phyloP scores from a whole-genome alignment of 208 protist genomes.

The Plasmodiophora brassicae region DNA sequence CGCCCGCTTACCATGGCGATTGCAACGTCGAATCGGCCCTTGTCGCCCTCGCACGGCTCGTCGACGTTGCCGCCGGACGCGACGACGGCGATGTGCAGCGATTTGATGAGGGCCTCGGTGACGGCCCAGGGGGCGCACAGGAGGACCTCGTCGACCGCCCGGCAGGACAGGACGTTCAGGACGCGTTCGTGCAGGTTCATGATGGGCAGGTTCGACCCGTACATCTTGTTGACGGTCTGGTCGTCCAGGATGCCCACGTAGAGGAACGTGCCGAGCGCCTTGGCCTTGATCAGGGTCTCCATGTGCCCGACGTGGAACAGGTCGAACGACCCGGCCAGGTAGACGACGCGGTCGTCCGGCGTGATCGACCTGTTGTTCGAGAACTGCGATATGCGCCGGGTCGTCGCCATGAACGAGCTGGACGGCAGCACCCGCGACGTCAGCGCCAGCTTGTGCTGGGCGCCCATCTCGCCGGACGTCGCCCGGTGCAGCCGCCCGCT shows the following conservation, averaged over 20 bases:
- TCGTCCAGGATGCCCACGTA: constrained; percentile 92
- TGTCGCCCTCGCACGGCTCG: neutral
- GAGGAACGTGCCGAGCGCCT: constrained; percentile 82
- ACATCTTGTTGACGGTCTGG: constrained; percentile 69
- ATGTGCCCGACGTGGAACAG: constrained; percentile 71
- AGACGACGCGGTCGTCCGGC: constrained; percentile 81
- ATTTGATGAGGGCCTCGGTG: constrained; percentile 79
- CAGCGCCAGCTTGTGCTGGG: constrained; percentile 45
- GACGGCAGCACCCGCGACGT: too few relatives aligned
- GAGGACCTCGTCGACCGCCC: constrained; percentile 93
- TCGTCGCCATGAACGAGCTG: constrained; percentile 74
- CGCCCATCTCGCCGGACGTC: neutral
- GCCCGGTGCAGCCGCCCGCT: neutral
- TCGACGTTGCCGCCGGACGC: constrained; percentile 69
- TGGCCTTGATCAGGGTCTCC: constrained; percentile 75
- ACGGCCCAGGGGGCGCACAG: constrained; percentile 89
- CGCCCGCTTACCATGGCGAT: neutral
- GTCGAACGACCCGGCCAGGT: constrained; percentile 93
- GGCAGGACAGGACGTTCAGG: constrained; percentile 86
- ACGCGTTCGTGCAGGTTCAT: constrained; percentile 96
- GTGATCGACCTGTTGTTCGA: constrained; percentile 61
- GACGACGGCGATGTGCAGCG: constrained; percentile 73
- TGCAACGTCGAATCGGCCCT: constrained; percentile 45
- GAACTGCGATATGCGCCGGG: constrained; percentile 89
- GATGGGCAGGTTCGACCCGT: constrained; percentile 89